Base-by-base conservation (phyloP, 768 basidiomycete species). In the Agaricus subrufescens region DNA sequence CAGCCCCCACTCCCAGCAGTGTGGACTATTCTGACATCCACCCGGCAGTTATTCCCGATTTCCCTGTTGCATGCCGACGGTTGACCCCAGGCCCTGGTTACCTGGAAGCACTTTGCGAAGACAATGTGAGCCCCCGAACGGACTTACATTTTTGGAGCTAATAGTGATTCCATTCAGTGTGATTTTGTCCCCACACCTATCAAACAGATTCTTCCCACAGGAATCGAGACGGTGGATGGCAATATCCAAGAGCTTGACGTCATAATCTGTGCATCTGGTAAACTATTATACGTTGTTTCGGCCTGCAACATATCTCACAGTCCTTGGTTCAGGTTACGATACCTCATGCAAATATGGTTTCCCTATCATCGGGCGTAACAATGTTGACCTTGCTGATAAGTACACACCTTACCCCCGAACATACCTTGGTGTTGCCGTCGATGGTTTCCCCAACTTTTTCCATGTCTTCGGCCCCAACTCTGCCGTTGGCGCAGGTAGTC, bases 401-500 rank as follows among this genome's bases (percentile, higher is more conserved):
- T 84, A 80, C 66, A 71, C 66, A 1, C 81, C 84, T 3, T 73
- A 82, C 60, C 83, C 85, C 2, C 66, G 67, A 10, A 78, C 82
- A 3, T 89, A 89, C 65, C 73, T 88, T 5, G 73, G 80, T 6
- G 63, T 86, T 31, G 76, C 79, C 23, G 75, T 82, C 19, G 80
- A 85, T 46, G 83, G 80, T 7, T 86, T 87, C 67, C 86, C 87
- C n/a, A 87, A 86, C 67, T 81, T 78, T 77, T 86, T 86, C 72
- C 71, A 77, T 52, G 63, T 70, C 19, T 62, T 80, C 9, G 85
- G 85, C 0, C 85, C 86, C 2, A 85, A 84, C 63, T 72, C 81
- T 0, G 74, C 61, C 7, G 75, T 85, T 14, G 82, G 81, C 2
- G 72, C 78, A 0, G 83, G 84, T 0, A 80, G 80, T 14, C 65